Conservation (phyloP, 495 filamentous ascomycete species). For the Xylaria scruposa region DNA sequence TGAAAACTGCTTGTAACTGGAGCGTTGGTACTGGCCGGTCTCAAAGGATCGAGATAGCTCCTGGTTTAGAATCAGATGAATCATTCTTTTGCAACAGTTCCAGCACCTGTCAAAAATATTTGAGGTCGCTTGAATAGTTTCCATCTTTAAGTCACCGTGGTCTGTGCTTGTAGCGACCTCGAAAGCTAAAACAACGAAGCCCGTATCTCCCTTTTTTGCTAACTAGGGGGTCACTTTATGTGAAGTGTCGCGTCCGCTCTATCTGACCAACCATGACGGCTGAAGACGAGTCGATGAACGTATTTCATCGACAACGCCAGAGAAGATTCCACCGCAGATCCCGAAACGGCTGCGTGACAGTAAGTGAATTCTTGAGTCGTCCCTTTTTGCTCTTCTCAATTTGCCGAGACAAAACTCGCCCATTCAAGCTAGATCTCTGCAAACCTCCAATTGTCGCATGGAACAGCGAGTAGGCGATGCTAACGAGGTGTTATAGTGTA, state of each 20-base stretch:
- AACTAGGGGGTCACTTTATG: neutral
- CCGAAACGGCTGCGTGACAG: conserved; percentile 39
- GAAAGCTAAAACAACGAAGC: conserved; percentile 11
- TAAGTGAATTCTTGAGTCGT: conserved; percentile 15
- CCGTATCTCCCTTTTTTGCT: neutral
- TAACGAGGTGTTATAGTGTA: conserved; percentile 32
- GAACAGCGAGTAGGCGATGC: conserved; percentile 7
- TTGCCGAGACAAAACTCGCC: neutral
- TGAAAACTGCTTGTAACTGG: conserved; percentile 12
- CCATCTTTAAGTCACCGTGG: neutral
- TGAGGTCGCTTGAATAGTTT: neutral
- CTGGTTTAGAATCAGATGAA: conserved; percentile 18
- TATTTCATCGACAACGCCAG: conserved; percentile 37
- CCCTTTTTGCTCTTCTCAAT: neutral
- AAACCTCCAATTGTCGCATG: neutral
- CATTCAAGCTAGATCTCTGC: neutral
- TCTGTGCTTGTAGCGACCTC: conserved; percentile 1
- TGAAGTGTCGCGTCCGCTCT: neutral
- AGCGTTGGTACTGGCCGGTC: neutral
- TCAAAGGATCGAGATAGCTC: conserved; percentile 16
- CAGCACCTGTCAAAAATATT: neutral
- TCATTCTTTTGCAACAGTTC: conserved; percentile 7
- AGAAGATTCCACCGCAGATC: conserved; percentile 43
- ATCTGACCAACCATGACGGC: conserved; percentile 29
- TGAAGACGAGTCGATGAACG: conserved; percentile 27